phyloP scores from a whole-genome alignment of 2,329 filamentous ascomycete genomes.

The Phialophora verrucosa region DNA sequence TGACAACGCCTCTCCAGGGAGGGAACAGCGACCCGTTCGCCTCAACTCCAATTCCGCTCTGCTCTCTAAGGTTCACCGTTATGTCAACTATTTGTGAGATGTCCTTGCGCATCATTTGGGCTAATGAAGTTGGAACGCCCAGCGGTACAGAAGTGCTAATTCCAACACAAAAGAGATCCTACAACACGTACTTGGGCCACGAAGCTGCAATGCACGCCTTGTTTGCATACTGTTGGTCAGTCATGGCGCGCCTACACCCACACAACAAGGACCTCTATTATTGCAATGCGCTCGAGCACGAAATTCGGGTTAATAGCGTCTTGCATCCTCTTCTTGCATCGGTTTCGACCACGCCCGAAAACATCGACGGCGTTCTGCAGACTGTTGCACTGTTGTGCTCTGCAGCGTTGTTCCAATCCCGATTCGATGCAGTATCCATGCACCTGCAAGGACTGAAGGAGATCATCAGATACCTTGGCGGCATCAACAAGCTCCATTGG shows the following conservation, averaged over 20 bases:
- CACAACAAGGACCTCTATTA: conserved; percentile 5
- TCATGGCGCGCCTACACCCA: conserved; percentile 7
- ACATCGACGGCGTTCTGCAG: too few relatives aligned
- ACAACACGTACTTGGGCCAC: conserved; percentile 7
- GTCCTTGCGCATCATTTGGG: too few relatives aligned
- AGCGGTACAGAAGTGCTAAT: too few relatives aligned
- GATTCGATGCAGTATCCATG: neutral
- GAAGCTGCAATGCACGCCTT: conserved; percentile 7
- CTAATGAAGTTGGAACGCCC: too few relatives aligned
- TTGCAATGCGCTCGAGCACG: conserved; percentile 8
- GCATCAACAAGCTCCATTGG: conserved; percentile 4
- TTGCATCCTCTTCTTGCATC: conserved; percentile 2
- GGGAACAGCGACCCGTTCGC: too few relatives aligned
- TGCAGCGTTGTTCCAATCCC: too few relatives aligned
- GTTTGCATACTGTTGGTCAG: conserved; percentile 15
- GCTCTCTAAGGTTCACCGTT: too few relatives aligned
- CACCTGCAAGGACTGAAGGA: conserved; percentile 1
- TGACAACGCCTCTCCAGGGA: too few relatives aligned
- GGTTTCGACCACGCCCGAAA: neutral
- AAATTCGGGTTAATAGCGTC: neutral
- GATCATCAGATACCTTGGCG: conserved; percentile 9
- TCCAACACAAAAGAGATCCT: neutral
- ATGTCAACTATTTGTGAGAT: too few relatives aligned
- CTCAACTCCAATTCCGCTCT: too few relatives aligned
- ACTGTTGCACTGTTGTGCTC: too few relatives aligned